These are phyloP conservation scores for Botryotinia globosa DNA, from an alignment of 2,329 filamentous ascomycete genomes.

Conservation along the genomic window DNA sequence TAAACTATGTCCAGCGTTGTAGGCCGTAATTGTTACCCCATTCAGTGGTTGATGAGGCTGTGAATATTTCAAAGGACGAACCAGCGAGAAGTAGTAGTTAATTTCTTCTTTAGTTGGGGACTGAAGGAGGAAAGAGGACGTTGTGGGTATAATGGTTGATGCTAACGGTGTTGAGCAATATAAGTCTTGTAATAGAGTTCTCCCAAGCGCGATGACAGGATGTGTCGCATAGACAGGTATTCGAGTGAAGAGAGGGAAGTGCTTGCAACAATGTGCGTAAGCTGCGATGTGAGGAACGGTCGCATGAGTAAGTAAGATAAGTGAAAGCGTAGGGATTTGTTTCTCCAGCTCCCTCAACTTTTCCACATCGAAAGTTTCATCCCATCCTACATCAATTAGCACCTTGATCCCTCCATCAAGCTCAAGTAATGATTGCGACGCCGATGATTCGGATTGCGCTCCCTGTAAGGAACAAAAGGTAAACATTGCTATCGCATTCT, in stretches of 20 bases:
- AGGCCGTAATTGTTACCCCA: constrained; percentile 90
- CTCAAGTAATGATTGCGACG: constrained; percentile 93
- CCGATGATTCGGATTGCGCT: constrained; percentile 80
- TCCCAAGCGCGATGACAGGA: constrained; percentile 88
- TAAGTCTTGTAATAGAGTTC: constrained; percentile 85
- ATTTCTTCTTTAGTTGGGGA: constrained; percentile 86
- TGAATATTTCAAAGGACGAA: constrained; percentile 93
- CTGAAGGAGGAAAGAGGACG: constrained; percentile 65
- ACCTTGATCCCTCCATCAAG: constrained; percentile 96
- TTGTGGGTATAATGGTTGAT: constrained; percentile 73
- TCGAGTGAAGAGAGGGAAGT: constrained; percentile 85
- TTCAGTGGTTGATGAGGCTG: constrained; percentile 93
- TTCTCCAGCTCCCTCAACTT: constrained; percentile 88
- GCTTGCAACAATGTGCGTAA: constrained; percentile 94
- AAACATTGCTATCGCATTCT: constrained; percentile 65
- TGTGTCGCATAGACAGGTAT: constrained; percentile 93
- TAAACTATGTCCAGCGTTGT: constrained; percentile 92
- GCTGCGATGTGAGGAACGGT: constrained; percentile 89
- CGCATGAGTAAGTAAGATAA: constrained; percentile 92
- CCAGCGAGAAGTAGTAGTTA: constrained; percentile 82
- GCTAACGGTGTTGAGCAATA: constrained; percentile 89
- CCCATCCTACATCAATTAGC: constrained; percentile 93
- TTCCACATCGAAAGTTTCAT: constrained; percentile 79
- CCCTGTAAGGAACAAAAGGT: constrained; percentile 91
- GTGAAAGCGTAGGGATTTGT: constrained; percentile 85